phyloP scores from a whole-genome alignment of 192 early-diverging fungal species.

The Umbelopsis vinacea region DNA sequence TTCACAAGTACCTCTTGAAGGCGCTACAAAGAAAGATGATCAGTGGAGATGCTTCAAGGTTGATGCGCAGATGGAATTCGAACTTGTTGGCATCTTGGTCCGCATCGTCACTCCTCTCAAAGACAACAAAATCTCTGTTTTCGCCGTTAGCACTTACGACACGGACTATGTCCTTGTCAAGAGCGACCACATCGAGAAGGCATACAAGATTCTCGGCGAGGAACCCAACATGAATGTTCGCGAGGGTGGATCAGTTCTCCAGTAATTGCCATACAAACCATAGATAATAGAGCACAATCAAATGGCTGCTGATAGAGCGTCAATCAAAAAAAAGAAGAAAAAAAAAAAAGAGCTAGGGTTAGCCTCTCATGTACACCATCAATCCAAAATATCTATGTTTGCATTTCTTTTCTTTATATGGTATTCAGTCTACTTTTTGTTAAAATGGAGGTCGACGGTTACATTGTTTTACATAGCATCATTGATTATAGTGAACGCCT shows the following conservation, averaged over 20 bases:
- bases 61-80: slow-evolving; percentile 67
- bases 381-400: background rate
- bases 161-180: slow-evolving; percentile 78
- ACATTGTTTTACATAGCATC: slow-evolving; percentile 50
- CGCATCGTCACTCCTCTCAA: slow-evolving; percentile 54
- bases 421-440: slow-evolving; percentile 20
- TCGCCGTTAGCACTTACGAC: slow-evolving; percentile 72
- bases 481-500: slow-evolving; percentile 74
- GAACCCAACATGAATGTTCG: background rate
- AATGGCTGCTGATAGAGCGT: too few relatives aligned
- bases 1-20: slow-evolving; percentile 22
- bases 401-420: slow-evolving; percentile 6
- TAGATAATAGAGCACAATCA: too few relatives aligned
- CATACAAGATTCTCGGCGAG: slow-evolving; percentile 21
- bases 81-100: slow-evolving; percentile 67
- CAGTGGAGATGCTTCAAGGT: slow-evolving; percentile 60
- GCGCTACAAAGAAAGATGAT: slow-evolving; percentile 38
- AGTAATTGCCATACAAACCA: too few relatives aligned
- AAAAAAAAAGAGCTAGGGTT: too few relatives aligned
- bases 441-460: slow-evolving; percentile 6
- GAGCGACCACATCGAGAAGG: slow-evolving; percentile 36
- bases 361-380: background rate
- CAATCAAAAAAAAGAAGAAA: too few relatives aligned
- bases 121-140: slow-evolving; percentile 61
- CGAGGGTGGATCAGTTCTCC: slow-evolving; percentile 4